Percentiles rank a stretch among this genome's conserved stretches.
phyloP scores from a whole-genome alignment of 2,329 filamentous ascomycete genomes.

The Cercospora janseana region DNA sequence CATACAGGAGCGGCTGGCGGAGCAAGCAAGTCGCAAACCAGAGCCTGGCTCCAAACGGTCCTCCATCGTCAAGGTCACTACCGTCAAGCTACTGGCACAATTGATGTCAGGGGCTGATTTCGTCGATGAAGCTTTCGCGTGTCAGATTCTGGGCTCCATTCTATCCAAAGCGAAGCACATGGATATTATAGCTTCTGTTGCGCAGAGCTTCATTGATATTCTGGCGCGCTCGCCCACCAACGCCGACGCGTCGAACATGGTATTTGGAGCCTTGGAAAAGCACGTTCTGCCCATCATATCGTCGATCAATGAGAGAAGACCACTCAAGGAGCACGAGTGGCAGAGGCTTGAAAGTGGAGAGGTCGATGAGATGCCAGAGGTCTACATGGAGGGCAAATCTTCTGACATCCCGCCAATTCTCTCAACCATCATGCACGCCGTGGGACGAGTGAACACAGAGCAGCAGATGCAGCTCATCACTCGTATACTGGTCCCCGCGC shows the following conservation, averaged over 20 bases:
- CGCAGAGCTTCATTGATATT: constrained; percentile 39
- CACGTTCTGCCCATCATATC: constrained; percentile 37
- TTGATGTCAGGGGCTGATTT: constrained; percentile 38
- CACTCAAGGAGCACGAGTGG: constrained; percentile 38
- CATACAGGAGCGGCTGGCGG: constrained; percentile 34
- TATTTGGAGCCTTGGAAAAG: constrained; percentile 33
- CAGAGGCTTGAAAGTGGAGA: constrained; percentile 23
- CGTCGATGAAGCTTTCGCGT: constrained; percentile 34
- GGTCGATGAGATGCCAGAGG: constrained; percentile 24
- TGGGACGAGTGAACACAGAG: background rate
- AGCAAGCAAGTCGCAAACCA: constrained; percentile 25
- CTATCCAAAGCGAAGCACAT: constrained; percentile 37
- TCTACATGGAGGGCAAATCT: constrained; percentile 22
- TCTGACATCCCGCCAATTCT: constrained; percentile 13
- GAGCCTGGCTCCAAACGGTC: background rate
- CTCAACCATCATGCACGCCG: constrained; percentile 12
- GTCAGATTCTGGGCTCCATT: constrained; percentile 37
- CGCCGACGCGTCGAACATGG: constrained; percentile 16
- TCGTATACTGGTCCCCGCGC: constrained; percentile 23
- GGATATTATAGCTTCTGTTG: constrained; percentile 39
- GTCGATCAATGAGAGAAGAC: constrained; percentile 39
- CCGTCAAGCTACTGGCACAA: constrained; percentile 45
- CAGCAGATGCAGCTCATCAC: constrained; percentile 14
- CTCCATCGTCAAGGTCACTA: constrained; percentile 43
- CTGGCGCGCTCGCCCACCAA: constrained; percentile 21